Base-by-base conservation (phyloP, 2,329 filamentous ascomycete genomes). In the Fusarium sp. region DNA sequence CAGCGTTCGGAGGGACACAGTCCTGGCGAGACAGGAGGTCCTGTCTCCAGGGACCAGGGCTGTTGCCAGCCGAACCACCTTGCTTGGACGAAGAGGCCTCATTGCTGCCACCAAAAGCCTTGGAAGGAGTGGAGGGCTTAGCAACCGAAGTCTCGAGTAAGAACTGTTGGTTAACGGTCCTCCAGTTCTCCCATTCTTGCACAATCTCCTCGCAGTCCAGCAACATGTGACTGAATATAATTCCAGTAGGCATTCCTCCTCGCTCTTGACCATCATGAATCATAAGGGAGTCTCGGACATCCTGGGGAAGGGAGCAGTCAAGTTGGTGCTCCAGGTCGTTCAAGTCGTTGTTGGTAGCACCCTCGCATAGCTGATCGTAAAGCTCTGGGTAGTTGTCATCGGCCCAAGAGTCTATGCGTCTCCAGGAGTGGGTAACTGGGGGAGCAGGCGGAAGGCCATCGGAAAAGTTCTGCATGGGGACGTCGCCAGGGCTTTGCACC, bases 161-260 rank as follows among this genome's bases (percentile, higher is more conserved):
- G 79, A 92, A 97, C 77, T 98, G 93, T 62, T 95, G 90, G 78
- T 97, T 97, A 68, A 99, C 96, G 69, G 89, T 90, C 75, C 94
- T 91, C 96, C 96, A 99, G 78, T 97, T 97, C 75, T 93, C 92
- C 93, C 95, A 98, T 79, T 99, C 96, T 80, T 98, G 94, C 24
- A 97, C 91, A 74, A 99, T 97, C 78, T 99, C 96, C 80, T 99
- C 96, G 78, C 96, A 98, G 80, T 99, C 96, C 62, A 99, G 88
- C 69, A 99, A 83, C 96, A 99, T 99, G 78, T 90, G 92, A 65
- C 94, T 89, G 75, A 99, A 98, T 66, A 99, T 89, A 72, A 98
- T 92, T 69, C 96, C 96, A 0, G 95, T 98, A 1, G 96, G 96
- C 61, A 87, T 87, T 69, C 96, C 96, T 67, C 94, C 93, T 70